Evolutionary conservation across 2,329 filamentous ascomycete genomes (phyloP).

Genomic region (Cladosporium austrohemisphaericum): DNA sequence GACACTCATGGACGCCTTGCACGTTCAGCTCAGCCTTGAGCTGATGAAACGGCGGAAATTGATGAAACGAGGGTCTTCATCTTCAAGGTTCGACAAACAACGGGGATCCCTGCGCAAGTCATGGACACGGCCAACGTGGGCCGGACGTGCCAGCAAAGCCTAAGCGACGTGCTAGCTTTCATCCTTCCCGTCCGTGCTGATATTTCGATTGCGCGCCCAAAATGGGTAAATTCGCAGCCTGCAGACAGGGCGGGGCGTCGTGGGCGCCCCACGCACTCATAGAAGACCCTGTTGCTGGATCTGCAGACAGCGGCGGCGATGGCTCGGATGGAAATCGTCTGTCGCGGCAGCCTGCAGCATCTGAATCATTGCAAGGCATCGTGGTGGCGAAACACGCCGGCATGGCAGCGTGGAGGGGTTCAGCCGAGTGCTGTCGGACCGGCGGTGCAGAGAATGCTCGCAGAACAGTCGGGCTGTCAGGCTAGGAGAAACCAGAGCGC

Average conservation of each 20-base stretch:
- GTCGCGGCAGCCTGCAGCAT: neutral
- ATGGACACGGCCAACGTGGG: neutral
- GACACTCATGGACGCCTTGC: too few species aligned
- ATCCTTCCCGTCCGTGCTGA: neutral
- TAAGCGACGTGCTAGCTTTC: neutral
- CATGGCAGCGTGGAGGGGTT: neutral
- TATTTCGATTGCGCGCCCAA: neutral
- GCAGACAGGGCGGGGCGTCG: too few species aligned
- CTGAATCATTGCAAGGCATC: neutral
- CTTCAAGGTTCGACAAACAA: neutral
- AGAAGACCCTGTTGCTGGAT: neutral
- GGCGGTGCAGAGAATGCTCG: constrained; percentile 5
- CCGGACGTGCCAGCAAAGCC: neutral
- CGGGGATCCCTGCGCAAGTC: neutral
- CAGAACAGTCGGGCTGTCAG: constrained; percentile 4
- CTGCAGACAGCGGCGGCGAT: neutral
- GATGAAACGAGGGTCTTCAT: neutral
- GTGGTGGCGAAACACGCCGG: neutral
- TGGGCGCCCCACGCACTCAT: neutral
- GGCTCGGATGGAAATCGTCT: constrained; percentile 1
- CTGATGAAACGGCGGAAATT: neutral
- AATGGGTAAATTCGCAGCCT: too few species aligned
- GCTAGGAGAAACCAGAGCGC: constrained; percentile 5
- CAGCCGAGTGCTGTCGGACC: neutral
- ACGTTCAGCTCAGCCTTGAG: neutral